Evolutionary conservation across 129 eudicot species (phyloP).

Genomic region (Flaveria brownii): DNA sequence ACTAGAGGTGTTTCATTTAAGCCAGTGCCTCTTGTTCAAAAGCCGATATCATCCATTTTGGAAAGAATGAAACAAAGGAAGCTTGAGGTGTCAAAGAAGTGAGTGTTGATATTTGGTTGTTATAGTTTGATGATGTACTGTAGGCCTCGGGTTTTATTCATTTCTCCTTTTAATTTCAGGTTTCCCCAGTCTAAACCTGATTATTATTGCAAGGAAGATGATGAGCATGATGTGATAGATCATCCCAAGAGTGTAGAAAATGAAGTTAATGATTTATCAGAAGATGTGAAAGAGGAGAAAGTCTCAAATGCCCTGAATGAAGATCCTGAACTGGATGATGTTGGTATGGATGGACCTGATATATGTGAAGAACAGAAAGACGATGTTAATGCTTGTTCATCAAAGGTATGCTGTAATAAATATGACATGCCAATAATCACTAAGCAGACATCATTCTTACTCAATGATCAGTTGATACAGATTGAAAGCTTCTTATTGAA

Average conservation of each 20-base stretch:
- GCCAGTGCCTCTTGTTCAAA: slow-evolving; percentile 66
- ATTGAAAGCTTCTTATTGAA: background rate
- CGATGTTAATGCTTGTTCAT: slow-evolving; percentile 28
- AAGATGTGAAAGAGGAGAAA: slow-evolving; percentile 35
- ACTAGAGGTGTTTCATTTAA: slow-evolving; percentile 74
- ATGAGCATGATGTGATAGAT: slow-evolving; percentile 35
- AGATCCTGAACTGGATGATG: slow-evolving; percentile 28
- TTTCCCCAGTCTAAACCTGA: slow-evolving; percentile 11
- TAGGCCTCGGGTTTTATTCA: slow-evolving; percentile 1
- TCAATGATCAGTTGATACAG: background rate
- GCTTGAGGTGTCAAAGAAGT: slow-evolving; percentile 76
- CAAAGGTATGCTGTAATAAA: slow-evolving; percentile 36
- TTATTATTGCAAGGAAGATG: slow-evolving; percentile 29
- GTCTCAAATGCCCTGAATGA: slow-evolving; percentile 13
- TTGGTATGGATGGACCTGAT: slow-evolving; percentile 12
- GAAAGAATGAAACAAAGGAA: slow-evolving; percentile 80
- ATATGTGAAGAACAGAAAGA: slow-evolving; percentile 31
- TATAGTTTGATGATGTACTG: background rate
- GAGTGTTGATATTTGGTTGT: slow-evolving; percentile 25
- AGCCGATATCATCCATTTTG: slow-evolving; percentile 77
- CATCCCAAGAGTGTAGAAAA: slow-evolving; percentile 32
- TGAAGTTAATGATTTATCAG: slow-evolving; percentile 25
- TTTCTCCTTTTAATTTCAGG: slow-evolving; percentile 32
- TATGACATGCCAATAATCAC: background rate
- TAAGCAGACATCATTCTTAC: background rate